Base-by-base conservation (phyloP, 495 filamentous ascomycete genomes). In the Chaetomidium leptoderma region DNA sequence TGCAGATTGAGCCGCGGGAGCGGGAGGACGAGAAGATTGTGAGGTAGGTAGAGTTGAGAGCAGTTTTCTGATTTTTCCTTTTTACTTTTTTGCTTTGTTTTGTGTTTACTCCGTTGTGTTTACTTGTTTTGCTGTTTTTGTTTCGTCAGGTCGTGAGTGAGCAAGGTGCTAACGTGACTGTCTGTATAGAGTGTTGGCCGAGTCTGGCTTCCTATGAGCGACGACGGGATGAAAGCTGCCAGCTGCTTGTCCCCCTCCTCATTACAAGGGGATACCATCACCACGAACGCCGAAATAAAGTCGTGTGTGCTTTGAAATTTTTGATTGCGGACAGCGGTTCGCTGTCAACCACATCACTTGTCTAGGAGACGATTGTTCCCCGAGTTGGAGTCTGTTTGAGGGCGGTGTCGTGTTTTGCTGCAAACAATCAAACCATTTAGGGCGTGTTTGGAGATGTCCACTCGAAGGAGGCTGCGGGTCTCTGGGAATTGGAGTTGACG, bases 1-100 rank as follows among this genome's bases (percentile, higher is more conserved):
- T 97, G 77, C 79, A 83, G 60, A 86, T 98, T 50, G 93, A 98
- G 72, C 93, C 95, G 44, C 80, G 95, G 63, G 93, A 97, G 74
- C 81, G 93, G 62, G 93, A 97, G 72, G 93, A 98, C 70, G 93
- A 98, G 61, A 83, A 83, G 69, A 83, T 83, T 53, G 80, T 83
- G 46, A 80, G 80, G 80, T 83, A 78, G 46, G 76, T 78, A 33
- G 30, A 48, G 2, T n/a, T 48, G 33, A 37, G 16, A 36, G n/a
- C n/a, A n/a, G n/a, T 24, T 24, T 33, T 26, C 1, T 19, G 11
- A 29, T 21, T 32, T 29, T 10, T 26, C 27, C 27, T 29, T 48
- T 33, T 10, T 39, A 2, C 13, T 29, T 29, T 46, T 27, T 46
- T 45, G 13, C 2, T 32, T 48, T 48, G 6, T 29, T 19, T 37